Percentiles rank a stretch among this genome's conserved stretches.
Evolutionary conservation across 345 rosid species (phyloP).

Genomic region (Acer saccharum): DNA sequence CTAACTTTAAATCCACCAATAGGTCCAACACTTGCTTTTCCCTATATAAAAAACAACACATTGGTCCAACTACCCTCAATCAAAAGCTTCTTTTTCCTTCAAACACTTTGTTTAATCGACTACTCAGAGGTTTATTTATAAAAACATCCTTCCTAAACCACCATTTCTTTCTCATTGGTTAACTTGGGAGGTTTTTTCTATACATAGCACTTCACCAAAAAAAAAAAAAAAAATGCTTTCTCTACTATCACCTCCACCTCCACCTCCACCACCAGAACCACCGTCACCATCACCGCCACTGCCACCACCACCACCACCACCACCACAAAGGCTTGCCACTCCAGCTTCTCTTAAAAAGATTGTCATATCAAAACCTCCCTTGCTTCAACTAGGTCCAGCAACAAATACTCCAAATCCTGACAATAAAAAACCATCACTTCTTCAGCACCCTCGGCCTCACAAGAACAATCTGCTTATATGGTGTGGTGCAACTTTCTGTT

Average conservation of each 20-base stretch:
- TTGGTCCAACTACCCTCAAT: conserved; percentile 48
- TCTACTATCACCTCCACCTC: conserved; percentile 12
- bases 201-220: conserved; percentile 11
- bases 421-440: conserved; percentile 25
- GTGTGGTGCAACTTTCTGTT: conserved; percentile 75
- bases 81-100: conserved; percentile 41
- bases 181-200: conserved; percentile 10
- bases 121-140: conserved; percentile 30
- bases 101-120: conserved; percentile 32
- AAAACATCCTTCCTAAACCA: conserved; percentile 24
- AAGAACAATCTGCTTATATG: conserved; percentile 67
- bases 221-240: conserved; percentile 33
- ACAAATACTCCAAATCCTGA: conserved; percentile 18
- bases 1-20: conserved; percentile 35
- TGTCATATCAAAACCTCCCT: conserved; percentile 44
- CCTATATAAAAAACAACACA: conserved; percentile 36
- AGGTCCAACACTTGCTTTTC: conserved; percentile 30
- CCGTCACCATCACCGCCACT: conserved; percentile 18
- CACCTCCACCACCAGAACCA: conserved; percentile 16
- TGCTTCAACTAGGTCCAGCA: conserved; percentile 25
- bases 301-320: conserved; percentile 38
- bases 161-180: conserved; percentile 25
- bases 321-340: conserved; percentile 31
- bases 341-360: conserved; percentile 42
- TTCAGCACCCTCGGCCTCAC: conserved; percentile 44